Percentiles rank a stretch among this genome's conserved stretches.
Conservation (phyloP, 768 basidiomycete genomes). For the Mycena maculata region DNA sequence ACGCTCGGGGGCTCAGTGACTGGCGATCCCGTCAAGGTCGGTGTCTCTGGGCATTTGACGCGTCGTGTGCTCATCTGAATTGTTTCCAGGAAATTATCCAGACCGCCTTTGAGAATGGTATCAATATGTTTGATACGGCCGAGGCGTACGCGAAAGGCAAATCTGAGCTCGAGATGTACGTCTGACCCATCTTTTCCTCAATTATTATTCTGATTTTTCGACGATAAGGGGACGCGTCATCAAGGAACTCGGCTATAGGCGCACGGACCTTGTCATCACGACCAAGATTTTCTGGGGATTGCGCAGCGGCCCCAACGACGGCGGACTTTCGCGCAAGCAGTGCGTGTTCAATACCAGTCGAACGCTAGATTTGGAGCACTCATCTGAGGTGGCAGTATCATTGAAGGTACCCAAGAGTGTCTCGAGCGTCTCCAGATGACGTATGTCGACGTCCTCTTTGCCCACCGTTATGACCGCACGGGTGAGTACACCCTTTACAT, state of each 20-base stretch:
- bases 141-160: slow-evolving; percentile 73
- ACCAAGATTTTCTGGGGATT: slow-evolving; percentile 87
- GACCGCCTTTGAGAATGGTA: slow-evolving; percentile 78
- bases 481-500: slow-evolving; percentile 46
- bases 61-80: slow-evolving; percentile 54
- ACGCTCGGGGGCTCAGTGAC: slow-evolving; percentile 33
- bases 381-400: slow-evolving; percentile 56
- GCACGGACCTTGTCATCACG: slow-evolving; percentile 78
- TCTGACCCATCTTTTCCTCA: background rate
- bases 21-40: slow-evolving; percentile 32
- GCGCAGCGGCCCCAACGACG: slow-evolving; percentile 66
- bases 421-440: slow-evolving; percentile 78
- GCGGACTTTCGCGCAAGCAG: slow-evolving; percentile 71
- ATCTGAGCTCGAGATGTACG: slow-evolving; percentile 80
- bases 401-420: slow-evolving; percentile 78
- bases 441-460: slow-evolving; percentile 80
- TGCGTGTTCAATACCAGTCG: slow-evolving; percentile 43
- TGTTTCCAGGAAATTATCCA: slow-evolving; percentile 75
- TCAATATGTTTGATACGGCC: slow-evolving; percentile 82
- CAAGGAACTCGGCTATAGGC: slow-evolving; percentile 74
- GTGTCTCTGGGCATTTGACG: background rate
- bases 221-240: slow-evolving; percentile 73
- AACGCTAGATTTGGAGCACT: background rate
- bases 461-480: slow-evolving; percentile 72
- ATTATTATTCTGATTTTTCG: background rate